phyloP scores from a whole-genome alignment of 768 basidiomycete species.

The Lentinus tigrinus region DNA sequence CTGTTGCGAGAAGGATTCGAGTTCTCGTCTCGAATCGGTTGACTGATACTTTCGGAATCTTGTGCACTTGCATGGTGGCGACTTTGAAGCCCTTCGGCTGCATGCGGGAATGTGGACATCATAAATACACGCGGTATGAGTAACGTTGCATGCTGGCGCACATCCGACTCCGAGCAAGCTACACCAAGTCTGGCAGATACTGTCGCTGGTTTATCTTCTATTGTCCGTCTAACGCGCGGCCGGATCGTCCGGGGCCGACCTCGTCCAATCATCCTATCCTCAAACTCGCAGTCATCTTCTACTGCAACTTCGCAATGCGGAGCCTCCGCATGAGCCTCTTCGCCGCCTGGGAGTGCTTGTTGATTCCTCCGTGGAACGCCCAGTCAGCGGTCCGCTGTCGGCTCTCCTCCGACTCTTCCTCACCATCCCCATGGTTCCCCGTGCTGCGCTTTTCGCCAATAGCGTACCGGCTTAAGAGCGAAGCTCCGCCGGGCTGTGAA shows the following conservation, averaged over 20 bases:
- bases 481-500: constrained; percentile 60
- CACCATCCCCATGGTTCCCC: background rate
- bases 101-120: too few relatives aligned
- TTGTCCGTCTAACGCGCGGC: background rate
- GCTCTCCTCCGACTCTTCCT: constrained; percentile 13
- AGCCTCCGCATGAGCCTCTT: constrained; percentile 47
- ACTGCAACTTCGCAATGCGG: constrained; percentile 42
- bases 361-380: constrained; percentile 72
- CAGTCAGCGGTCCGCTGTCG: constrained; percentile 47
- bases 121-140: too few relatives aligned
- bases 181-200: background rate
- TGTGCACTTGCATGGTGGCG: too few relatives aligned
- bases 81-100: too few relatives aligned
- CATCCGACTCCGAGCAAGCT: background rate
- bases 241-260: background rate
- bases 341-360: constrained; percentile 66
- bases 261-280: background rate
- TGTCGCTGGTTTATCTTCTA: background rate
- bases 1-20: too few relatives aligned
- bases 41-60: too few relatives aligned
- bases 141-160: background rate
- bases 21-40: too few relatives aligned
- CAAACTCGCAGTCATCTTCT: background rate
- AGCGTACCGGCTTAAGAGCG: constrained; percentile 52
- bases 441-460: constrained; percentile 19